A percentile compares a stretch with the other conserved stretches of the same genome.
phyloP scores from a whole-genome alignment of 2,329 filamentous ascomycete genomes.

The Microsporum canis region DNA sequence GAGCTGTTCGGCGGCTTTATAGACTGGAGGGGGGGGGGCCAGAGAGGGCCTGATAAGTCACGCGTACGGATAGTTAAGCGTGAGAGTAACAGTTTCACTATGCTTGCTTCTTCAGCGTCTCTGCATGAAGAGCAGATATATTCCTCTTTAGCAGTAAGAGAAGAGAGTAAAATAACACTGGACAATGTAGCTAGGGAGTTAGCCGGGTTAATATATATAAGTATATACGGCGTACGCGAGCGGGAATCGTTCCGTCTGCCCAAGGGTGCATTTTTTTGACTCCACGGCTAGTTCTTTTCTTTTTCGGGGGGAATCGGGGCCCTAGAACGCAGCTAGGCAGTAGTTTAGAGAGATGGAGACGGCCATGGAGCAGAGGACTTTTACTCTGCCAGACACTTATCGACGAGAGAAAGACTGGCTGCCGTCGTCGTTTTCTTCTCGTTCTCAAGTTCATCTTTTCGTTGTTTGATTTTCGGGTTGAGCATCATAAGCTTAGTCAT shows the following conservation, averaged over 20 bases:
- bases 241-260: slow-evolving; percentile 1
- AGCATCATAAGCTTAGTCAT: background rate
- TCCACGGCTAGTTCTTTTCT: background rate
- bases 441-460: background rate
- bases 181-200: background rate
- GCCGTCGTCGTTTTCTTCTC: background rate
- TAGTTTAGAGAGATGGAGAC: background rate
- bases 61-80: slow-evolving; percentile 1
- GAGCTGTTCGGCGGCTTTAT: background rate
- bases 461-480: background rate
- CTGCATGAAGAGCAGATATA: background rate
- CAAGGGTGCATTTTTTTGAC: slow-evolving; percentile 1
- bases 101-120: background rate
- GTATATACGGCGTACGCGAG: background rate
- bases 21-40: background rate
- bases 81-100: background rate
- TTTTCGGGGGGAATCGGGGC: too few species aligned
- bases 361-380: background rate
- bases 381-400: background rate
- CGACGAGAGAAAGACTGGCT: background rate
- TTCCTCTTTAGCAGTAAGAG: background rate
- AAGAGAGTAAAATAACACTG: background rate
- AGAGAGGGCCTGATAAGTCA: background rate
- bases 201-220: background rate
- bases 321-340: background rate